Percentiles rank a stretch among this genome's conserved stretches.
Conservation (phyloP, 2,329 filamentous ascomycete species). For the Ophiostoma ips region DNA sequence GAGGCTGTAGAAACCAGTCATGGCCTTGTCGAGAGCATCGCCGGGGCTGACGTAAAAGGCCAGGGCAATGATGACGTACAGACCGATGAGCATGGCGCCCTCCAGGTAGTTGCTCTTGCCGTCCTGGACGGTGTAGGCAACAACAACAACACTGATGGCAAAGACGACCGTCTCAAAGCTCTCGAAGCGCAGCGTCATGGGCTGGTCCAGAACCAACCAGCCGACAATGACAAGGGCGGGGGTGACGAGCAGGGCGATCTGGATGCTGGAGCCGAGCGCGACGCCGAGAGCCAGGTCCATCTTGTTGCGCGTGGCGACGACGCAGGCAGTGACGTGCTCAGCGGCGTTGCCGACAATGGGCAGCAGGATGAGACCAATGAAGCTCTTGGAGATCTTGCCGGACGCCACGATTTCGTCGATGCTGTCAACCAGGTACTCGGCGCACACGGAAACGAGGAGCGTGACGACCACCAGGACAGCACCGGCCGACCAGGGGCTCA, state of each 20-base stretch:
- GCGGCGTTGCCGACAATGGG: slow-evolving; percentile 76
- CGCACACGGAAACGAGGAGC: slow-evolving; percentile 61
- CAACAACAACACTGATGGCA: slow-evolving; percentile 60
- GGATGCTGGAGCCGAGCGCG: slow-evolving; percentile 68
- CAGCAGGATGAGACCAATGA: slow-evolving; percentile 66
- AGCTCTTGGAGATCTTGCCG: slow-evolving; percentile 52
- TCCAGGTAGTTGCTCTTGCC: slow-evolving; percentile 77
- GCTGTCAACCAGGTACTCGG: slow-evolving; percentile 63
- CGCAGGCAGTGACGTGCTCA: slow-evolving; percentile 69
- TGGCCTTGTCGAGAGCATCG: slow-evolving; percentile 29
- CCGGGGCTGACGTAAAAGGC: slow-evolving; percentile 44
- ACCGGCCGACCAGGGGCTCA: slow-evolving; percentile 49
- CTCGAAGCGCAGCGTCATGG: slow-evolving; percentile 71
- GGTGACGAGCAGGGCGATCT: slow-evolving; percentile 71
- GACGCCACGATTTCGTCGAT: slow-evolving; percentile 53
- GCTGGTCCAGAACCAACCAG: slow-evolving; percentile 56
- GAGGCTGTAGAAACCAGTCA: slow-evolving; percentile 7
- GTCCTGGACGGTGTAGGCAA: slow-evolving; percentile 65
- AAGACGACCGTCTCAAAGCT: slow-evolving; percentile 68
- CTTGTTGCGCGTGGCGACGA: slow-evolving; percentile 66
- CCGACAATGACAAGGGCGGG: slow-evolving; percentile 68
- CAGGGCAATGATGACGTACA: slow-evolving; percentile 47
- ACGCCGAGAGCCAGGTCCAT: slow-evolving; percentile 67
- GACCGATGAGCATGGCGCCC: slow-evolving; percentile 50
- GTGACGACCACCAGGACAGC: slow-evolving; percentile 58